A percentile compares a stretch with the other conserved stretches of the same genome.
Evolutionary conservation across 768 basidiomycete genomes (phyloP).

Genomic region (Boletellus ananiceps): DNA sequence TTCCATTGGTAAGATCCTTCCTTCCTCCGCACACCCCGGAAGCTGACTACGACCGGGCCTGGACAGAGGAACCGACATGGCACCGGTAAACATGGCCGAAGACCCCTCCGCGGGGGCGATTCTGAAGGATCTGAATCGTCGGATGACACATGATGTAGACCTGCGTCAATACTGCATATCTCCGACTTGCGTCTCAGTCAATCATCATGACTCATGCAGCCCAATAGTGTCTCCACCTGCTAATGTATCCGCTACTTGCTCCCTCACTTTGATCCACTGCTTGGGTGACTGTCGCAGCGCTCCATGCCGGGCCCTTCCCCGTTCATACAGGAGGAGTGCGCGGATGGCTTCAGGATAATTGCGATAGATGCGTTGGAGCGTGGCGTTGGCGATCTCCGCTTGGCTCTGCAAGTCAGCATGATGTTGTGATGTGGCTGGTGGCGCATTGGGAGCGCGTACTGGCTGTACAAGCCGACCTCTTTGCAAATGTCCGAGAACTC

Average conservation of each 20-base stretch:
- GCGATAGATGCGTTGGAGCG: conserved; percentile 44
- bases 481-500: conserved; percentile 44
- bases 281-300: conserved; percentile 12
- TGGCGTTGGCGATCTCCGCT: conserved; percentile 33
- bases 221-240: conserved; percentile 19
- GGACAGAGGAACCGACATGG: conserved; percentile 77
- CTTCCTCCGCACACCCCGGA: conserved; percentile 20
- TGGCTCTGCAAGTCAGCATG: conserved; percentile 20
- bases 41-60: conserved; percentile 18
- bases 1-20: conserved; percentile 64
- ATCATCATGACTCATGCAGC: conserved; percentile 22
- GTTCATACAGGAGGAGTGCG: conserved; percentile 32
- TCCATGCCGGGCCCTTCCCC: conserved; percentile 25
- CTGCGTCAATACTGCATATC: conserved; percentile 7
- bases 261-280: conserved; percentile 18
- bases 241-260: conserved; percentile 23
- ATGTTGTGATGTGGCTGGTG: conserved; percentile 6
- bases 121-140: conserved; percentile 69
- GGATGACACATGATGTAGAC: conserved; percentile 41
- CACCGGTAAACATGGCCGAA: conserved; percentile 53
- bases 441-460: conserved; percentile 23
- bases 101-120: conserved; percentile 52
- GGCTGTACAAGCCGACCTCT: conserved; percentile 48
- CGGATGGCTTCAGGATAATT: conserved; percentile 47
- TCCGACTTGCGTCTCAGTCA: conserved; percentile 8